phyloP scores from a whole-genome alignment of 345 rosid species.

The Alliaria petiolata region DNA sequence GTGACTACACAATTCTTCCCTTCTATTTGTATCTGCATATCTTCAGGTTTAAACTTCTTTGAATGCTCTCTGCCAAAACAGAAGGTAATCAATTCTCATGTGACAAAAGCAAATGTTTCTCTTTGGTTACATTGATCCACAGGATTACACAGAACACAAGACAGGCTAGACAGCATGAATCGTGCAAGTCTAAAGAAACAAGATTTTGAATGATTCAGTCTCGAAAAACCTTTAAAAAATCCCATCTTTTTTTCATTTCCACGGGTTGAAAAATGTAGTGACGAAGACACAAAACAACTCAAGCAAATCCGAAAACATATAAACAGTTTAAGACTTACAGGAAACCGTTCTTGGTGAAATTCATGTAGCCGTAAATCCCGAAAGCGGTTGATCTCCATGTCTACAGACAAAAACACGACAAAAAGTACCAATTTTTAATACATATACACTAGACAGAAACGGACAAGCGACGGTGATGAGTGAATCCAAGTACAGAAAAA shows the following conservation, averaged over 20 bases:
- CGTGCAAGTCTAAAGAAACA: background rate
- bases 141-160: background rate
- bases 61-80: conserved; percentile 55
- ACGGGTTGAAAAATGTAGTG: background rate
- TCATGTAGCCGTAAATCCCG: conserved; percentile 68
- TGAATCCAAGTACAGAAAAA: background rate
- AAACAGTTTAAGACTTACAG: conserved; percentile 40
- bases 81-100: background rate
- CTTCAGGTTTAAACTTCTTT: conserved; percentile 64
- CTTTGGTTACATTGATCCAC: background rate
- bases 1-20: conserved; percentile 89
- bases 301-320: background rate
- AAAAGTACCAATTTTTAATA: background rate
- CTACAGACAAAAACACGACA: conserved; percentile 31
- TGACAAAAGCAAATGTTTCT: background rate
- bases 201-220: background rate
- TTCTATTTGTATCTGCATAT: conserved; percentile 51
- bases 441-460: background rate
- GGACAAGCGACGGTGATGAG: background rate
- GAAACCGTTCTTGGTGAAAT: conserved; percentile 81
- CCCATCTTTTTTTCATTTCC: background rate
- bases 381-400: conserved; percentile 79
- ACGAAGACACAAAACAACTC: background rate
- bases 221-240: background rate
- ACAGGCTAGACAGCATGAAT: background rate